Evolutionary conservation across 2,329 filamentous ascomycete genomes (phyloP), one percentile per base, ranked within the genome.

Genomic region (Bipolaris gigantea): DNA sequence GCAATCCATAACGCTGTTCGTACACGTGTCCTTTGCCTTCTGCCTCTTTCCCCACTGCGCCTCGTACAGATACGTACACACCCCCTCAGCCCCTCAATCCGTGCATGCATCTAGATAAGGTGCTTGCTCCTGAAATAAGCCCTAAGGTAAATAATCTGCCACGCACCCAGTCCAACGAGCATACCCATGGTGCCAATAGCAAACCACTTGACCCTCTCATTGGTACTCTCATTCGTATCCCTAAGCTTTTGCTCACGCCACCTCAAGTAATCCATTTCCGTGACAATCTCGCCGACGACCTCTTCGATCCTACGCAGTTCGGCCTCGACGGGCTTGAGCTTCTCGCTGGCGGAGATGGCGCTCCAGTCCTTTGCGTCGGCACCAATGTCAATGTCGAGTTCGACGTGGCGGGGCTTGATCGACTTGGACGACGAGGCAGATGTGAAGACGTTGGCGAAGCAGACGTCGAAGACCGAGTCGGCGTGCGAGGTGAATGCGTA

Each of bases 181-280:
- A 97, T 88, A 59, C 91, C 89, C 79, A 96, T 97, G 25, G 93
- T 97, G 62, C 87, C 86, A 74, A 97, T 87, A 44, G 93, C 93
- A 77, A 99, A 99, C 92, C 91, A 97, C 82, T 97, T 99, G 71
- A 99, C 94, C 55, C 94, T 86, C 79, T 89, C 94, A 79, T 99
- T 99, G 63, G 94, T 99, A 82, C 93, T 97, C 87, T 99, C 94
- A 77, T 99, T 99, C 66, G 94, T 99, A 79, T 99, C 93, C 75
- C 94, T 84, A 67, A 99, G 84, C 81, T 91, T 96, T 84, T 96
- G 92, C 82, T 99, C 94, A 67, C 94, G 85, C 35, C 77, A 69
- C 63, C 94, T 85, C 67, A 99, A 85, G 79, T 97, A 99, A 62
- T 97, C 93, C 93, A 99, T 96, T 83, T 97, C 93, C 60, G 77